Evolutionary conservation across 2,329 filamentous ascomycete genomes (phyloP), one percentile per base, ranked within the genome.

Genomic region (Colletotrichum sp.): DNA sequence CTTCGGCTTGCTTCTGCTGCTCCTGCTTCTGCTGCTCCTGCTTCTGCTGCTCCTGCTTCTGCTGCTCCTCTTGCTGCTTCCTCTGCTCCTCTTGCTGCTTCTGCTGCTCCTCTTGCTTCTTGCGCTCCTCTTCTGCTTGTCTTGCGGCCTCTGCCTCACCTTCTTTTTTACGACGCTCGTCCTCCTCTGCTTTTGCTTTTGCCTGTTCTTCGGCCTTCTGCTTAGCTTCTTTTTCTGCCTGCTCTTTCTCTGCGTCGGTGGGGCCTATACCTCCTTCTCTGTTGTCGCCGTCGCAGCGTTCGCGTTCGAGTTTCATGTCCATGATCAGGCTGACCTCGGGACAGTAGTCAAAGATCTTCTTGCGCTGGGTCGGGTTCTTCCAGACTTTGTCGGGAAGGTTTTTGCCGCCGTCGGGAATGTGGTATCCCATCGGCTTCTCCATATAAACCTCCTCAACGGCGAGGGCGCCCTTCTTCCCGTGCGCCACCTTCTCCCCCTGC

Each of bases 301-400:
- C 86, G 59, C 85, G 81, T 82, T 89, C 87, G 13, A 90, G 81
- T 81, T 90, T 90, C 90, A 92, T 91, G 57, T 89, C 86, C 85
- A 91, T 86, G 74, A 90, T 88, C 80, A 91, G 84, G 77, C 84
- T 87, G 24, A 92, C 80, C 81, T 92, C 90, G 3, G 90, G 90
- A 77, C 90, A 92, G 81, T 91, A 92, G 21, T 87, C 83, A 77
- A 90, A 88, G 28, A 90, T 89, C 69, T 85, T 81, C 77, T 87
- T 84, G 39, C 90, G 84, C 75, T 86, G 83, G 3, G 78, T 79
- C 3, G 81, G 82, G 66, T 88, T 82, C 73, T 85, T 85, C 90
- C 90, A 91, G 18, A 90, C 86, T 4, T 80, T 82, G 26, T 86
- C 85, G 24, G 84, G 79, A 6, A 91, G 81, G 26, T 82, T 77